Base-by-base conservation (phyloP, 352 stramenopile genomes). In the Peronospora farinosa region DNA sequence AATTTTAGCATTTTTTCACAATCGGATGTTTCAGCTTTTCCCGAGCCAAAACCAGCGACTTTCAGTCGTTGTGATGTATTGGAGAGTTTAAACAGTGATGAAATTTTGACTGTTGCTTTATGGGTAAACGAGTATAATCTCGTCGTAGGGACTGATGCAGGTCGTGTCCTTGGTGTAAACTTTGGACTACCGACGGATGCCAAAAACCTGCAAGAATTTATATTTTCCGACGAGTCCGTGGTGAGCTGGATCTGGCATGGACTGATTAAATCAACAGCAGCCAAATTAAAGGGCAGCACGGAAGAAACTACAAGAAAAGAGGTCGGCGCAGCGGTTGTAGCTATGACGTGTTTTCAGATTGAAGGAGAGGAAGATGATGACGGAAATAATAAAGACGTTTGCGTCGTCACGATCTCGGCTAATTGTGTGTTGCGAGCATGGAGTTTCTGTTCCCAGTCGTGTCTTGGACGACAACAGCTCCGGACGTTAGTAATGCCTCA, bases 41-140 rank as follows among this genome's bases (percentile, higher is more conserved):
- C 68, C 6, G 48, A 56, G 36, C 65, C 68, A 6, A 72, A 72
- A 50, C 63, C 62, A 0, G 51, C 72, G 13, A 73, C 72, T 11
- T 32, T 54, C 3, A 60, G 54, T 17, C 55, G 49, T 12, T 76
- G 68, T 27, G 66, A 86, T 50, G 61, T 76, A n/a, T 40, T 88
- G 19, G 50, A 63, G 21, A 73, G 59, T 33, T 51, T 88, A 12
- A 51, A 63, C n/a, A 45, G 60, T 5, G 63, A 86, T 25, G 75
- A 90, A 30, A 70, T 84, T 39, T 59, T 90, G 40, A 81, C 72
- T 1, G 72, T 74, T 15, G 76, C 71, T 21, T 45, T 84, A 10
- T 88, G 79, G 79, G 60, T 88, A 13, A 86, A 90, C 40, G 79
- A 88, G 59, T 87, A 80, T 54, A 88, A 90, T 43, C 27, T 87